Percentiles rank a stretch among this genome's conserved stretches.
Evolutionary conservation across 169 alveolate species (phyloP).

Genomic region (Plasmodium fragile): DNA sequence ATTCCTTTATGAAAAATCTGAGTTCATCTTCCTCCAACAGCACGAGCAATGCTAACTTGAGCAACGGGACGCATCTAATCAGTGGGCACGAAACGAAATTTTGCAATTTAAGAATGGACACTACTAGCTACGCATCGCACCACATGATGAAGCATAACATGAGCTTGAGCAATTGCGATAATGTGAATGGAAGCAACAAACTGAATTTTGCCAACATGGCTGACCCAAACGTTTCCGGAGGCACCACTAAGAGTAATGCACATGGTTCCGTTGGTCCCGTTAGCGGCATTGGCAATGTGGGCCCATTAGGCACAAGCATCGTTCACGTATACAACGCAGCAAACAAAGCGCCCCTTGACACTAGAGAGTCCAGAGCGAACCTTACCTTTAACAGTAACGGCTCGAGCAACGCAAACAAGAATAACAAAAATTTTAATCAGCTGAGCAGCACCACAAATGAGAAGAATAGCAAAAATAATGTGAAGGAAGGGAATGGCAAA

Average conservation of each 20-base stretch:
- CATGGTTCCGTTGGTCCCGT: background rate
- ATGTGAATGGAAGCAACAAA: background rate
- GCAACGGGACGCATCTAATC: background rate
- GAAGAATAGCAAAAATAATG: background rate
- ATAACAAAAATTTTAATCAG: background rate
- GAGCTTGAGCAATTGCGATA: background rate
- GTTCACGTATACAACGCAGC: background rate
- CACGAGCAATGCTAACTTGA: background rate
- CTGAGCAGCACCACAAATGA: constrained; percentile 9
- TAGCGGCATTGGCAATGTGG: background rate
- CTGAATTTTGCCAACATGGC: background rate
- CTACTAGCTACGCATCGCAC: background rate
- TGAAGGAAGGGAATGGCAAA: background rate
- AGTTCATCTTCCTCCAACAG: background rate
- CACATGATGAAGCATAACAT: background rate
- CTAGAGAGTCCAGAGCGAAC: background rate
- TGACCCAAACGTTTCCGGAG: background rate
- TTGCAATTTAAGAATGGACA: background rate
- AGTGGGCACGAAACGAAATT: background rate
- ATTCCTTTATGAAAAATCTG: background rate
- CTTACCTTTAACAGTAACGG: background rate
- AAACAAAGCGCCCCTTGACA: constrained; percentile 1
- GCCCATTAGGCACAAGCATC: background rate
- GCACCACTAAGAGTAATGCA: background rate
- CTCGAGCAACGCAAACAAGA: constrained; percentile 22